Percentiles rank a stretch among this genome's conserved stretches.
Conservation (phyloP, 2,329 filamentous ascomycete genomes). For the Botrytis sinoallii region DNA sequence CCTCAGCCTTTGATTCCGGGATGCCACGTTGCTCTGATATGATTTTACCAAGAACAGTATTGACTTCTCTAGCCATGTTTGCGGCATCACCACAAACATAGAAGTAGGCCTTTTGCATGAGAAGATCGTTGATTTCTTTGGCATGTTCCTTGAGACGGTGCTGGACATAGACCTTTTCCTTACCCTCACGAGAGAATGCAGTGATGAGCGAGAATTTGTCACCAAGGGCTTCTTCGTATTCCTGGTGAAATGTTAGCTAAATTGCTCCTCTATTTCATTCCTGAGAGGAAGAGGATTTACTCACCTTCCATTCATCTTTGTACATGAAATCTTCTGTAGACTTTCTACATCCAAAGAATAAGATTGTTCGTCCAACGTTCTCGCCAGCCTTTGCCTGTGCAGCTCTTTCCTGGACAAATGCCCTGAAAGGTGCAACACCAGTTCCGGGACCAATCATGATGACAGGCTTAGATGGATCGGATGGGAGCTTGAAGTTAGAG, state of each 20-base stretch:
- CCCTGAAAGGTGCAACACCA: slow-evolving; percentile 93
- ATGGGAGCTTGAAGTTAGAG: slow-evolving; percentile 98
- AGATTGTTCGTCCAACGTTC: slow-evolving; percentile 77
- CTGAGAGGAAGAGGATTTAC: slow-evolving; percentile 38
- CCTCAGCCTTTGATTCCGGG: slow-evolving; percentile 83
- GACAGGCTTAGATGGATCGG: slow-evolving; percentile 87
- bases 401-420: slow-evolving; percentile 89
- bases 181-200: slow-evolving; percentile 86
- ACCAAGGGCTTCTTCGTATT: slow-evolving; percentile 78
- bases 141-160: slow-evolving; percentile 82
- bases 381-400: slow-evolving; percentile 77
- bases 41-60: slow-evolving; percentile 80
- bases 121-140: slow-evolving; percentile 80
- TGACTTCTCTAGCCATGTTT: slow-evolving; percentile 95
- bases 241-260: slow-evolving; percentile 48
- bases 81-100: slow-evolving; percentile 98
- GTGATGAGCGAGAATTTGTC: slow-evolving; percentile 88
- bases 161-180: slow-evolving; percentile 95
- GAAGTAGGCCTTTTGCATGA: slow-evolving; percentile 86
- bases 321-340: slow-evolving; percentile 90
- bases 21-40: slow-evolving; percentile 80
- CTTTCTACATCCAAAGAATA: slow-evolving; percentile 96
- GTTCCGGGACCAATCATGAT: slow-evolving; percentile 97
- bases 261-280: background rate
- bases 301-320: slow-evolving; percentile 85